Conservation (phyloP, 805 yeast species). For the Pichia cabralensis region DNA sequence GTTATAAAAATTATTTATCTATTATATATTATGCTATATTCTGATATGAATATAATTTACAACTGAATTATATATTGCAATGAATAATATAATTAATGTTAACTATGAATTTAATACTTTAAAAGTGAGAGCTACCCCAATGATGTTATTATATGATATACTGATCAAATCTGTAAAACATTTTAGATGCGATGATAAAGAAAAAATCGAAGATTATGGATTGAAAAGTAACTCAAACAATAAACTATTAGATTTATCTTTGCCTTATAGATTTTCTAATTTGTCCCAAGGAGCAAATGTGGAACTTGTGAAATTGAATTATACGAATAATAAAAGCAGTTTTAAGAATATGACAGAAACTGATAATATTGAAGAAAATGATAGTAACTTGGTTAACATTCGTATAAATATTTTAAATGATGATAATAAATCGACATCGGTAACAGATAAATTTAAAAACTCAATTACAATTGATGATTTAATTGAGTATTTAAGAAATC, state of each 20-base stretch:
- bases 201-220: background rate
- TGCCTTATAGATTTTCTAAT: constrained; percentile 34
- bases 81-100: no score
- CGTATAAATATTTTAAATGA: background rate
- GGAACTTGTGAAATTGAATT: constrained; percentile 12
- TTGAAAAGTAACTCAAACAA: constrained; percentile 3
- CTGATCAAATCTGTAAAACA: constrained; percentile 23
- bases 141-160: constrained; percentile 27
- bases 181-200: constrained; percentile 21
- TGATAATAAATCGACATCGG: background rate
- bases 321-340: background rate
- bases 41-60: no score
- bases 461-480: background rate
- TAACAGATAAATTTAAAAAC: background rate
- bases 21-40: no score
- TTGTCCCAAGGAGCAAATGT: constrained; percentile 36
- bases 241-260: constrained; percentile 22
- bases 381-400: no score
- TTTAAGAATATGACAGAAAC: background rate
- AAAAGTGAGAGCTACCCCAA: constrained; percentile 25
- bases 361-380: background rate
- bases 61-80: no score
- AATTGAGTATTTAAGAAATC: background rate
- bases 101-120: constrained; percentile 22
- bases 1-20: no score